Evolutionary conservation across 2,329 filamentous ascomycete species (phyloP).

Genomic region (Calycina herbarum): DNA sequence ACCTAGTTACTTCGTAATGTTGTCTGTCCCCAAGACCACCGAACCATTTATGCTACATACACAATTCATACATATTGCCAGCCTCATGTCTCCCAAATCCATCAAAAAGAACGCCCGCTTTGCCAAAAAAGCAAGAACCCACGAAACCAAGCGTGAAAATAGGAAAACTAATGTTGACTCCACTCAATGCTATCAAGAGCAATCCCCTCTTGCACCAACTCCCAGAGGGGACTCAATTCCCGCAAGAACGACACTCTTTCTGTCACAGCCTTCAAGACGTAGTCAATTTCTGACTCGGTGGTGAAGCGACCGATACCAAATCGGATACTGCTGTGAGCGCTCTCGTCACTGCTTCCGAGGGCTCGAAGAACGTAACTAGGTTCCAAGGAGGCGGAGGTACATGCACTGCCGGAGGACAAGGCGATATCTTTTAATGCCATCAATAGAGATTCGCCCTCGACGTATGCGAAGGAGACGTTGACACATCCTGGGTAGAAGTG

Average conservation of each 20-base stretch:
- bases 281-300: constrained; percentile 92
- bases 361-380: constrained; percentile 95
- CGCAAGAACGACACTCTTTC: constrained; percentile 90
- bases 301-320: constrained; percentile 98
- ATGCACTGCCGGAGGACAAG: constrained; percentile 92
- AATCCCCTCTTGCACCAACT: constrained; percentile 94
- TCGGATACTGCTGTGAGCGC: constrained; percentile 93
- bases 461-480: constrained; percentile 97
- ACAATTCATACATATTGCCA: background rate
- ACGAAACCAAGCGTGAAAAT: background rate
- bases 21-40: background rate
- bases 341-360: constrained; percentile 94
- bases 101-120: background rate
- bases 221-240: constrained; percentile 95
- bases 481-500: constrained; percentile 95
- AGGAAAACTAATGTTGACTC: constrained; percentile 76
- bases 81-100: too few relatives aligned
- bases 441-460: constrained; percentile 94
- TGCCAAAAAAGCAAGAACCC: background rate
- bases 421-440: constrained; percentile 99
- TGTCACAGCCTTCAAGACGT: constrained; percentile 90
- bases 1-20: background rate
- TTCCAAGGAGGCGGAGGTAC: constrained; percentile 94
- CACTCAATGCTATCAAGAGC: constrained; percentile 96
- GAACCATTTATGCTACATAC: background rate